phyloP scores from a whole-genome alignment of 345 rosid species.

The Geranium brycei region DNA sequence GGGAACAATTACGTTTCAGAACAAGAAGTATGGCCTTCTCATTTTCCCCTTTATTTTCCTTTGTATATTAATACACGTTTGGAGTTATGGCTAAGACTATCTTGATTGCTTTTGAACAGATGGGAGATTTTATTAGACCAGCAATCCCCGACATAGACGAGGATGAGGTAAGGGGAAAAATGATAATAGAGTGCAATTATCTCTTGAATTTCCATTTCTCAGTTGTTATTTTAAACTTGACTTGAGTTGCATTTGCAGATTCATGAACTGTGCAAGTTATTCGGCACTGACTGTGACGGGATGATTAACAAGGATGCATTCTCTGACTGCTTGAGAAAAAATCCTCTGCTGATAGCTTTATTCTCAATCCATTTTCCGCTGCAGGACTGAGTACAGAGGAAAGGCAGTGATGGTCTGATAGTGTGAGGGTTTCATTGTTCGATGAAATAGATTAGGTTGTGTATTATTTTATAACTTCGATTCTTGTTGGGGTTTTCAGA shows the following conservation, averaged over 20 bases:
- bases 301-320: conserved; percentile 41
- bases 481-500: neutral
- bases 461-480: neutral
- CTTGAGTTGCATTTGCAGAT: conserved; percentile 25
- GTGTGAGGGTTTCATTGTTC: neutral
- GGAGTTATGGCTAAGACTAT: neutral
- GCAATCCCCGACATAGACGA: conserved; percentile 40
- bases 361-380: conserved; percentile 30
- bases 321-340: conserved; percentile 39
- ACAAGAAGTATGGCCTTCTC: conserved; percentile 38
- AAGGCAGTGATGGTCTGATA: conserved; percentile 25
- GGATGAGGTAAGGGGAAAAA: conserved; percentile 35
- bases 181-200: neutral
- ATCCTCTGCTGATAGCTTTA: conserved; percentile 59
- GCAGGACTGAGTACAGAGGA: conserved; percentile 8
- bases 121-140: conserved; percentile 40
- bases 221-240: neutral
- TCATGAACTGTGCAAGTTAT: conserved; percentile 31
- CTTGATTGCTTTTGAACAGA: conserved; percentile 27
- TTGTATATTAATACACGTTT: neutral
- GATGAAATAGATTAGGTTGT: neutral
- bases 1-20: conserved; percentile 37
- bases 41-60: neutral
- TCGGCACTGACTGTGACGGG: conserved; percentile 49
- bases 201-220: too few species aligned